Evolutionary conservation across 305 asterid genomes (phyloP), one percentile per base, ranked within the genome.

Genomic region (Fraxinus angustifolia): DNA sequence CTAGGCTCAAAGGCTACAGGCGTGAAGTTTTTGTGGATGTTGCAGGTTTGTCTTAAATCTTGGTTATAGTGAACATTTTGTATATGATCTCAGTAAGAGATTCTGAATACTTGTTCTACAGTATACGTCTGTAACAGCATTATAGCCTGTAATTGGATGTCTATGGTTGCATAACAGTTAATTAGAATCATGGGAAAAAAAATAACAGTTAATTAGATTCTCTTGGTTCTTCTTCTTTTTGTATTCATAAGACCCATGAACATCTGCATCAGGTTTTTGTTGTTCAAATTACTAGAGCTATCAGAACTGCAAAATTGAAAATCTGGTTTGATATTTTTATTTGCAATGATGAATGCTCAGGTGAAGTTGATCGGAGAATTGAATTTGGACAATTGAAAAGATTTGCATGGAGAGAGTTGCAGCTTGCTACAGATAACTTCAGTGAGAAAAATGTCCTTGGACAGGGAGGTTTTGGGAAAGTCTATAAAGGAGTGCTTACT

Each of bases 381-480:
- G 97, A 90, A 86, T 96, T 94, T 45, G 99, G 98, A 71, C 99
- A 96, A 76, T 79, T 96, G 87, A 96, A 87, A 91, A 96, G 99
- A 90, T 94, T 96, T 45, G 62, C 96, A 26, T 96, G 99, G 99
- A 88, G 97, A 85, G 99, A 96, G 77, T 81, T 96, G 89, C 97
- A 96, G 87, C 87, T 93, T 19, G 97, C 99, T 73, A 91, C 99
- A 0, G 98, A 94, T 48, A 92, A 82, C 87, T 96, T 96, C 84
- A 93, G 90, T 38, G 98, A 96, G 82, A 92, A 91, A 78, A 96
- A 88, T 48, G 97, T 94, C 19, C 94, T 96, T 40, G 99, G 99
- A 75, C 97, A 92, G 87, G 99, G 99, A 17, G 99, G 99, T 65
- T 96, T 96, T 68, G 99, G 99, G 81, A 96, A 94, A 85, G 99